Percentiles rank a stretch among this genome's conserved stretches.
Conservation (phyloP, 371 early-diverging fungal species). For the Amoeboaphelidium protococcarum region DNA sequence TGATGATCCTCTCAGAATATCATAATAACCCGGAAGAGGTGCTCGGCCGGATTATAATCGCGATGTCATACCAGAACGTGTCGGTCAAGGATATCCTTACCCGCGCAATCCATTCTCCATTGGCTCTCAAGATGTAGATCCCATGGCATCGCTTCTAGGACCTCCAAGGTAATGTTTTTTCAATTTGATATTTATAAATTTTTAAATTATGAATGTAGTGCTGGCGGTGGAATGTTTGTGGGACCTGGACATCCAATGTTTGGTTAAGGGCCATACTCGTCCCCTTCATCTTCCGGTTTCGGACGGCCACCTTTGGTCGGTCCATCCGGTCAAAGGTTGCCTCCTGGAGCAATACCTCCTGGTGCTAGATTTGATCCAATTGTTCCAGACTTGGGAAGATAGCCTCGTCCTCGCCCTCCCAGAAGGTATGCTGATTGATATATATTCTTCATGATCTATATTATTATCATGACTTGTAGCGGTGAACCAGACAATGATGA, state of each 20-base stretch:
- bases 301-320: conserved; percentile 8
- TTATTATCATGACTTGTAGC: conserved; percentile 8
- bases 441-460: not conserved
- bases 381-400: conserved; percentile 37
- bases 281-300: conserved; percentile 8
- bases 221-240: conserved; percentile 54
- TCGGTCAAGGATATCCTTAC: too few species aligned
- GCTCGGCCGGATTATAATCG: too few species aligned
- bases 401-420: conserved; percentile 15
- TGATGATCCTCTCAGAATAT: too few species aligned
- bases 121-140: too few species aligned
- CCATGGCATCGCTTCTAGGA: too few species aligned
- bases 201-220: too few species aligned
- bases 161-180: too few species aligned
- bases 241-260: conserved; percentile 80
- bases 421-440: not conserved
- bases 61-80: too few species aligned
- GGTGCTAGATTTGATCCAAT: conserved; percentile 85
- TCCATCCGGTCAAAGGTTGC: conserved; percentile 10
- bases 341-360: conserved; percentile 52
- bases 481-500: conserved; percentile 58
- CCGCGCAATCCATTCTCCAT: too few species aligned
- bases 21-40: too few species aligned
- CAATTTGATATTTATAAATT: too few species aligned
- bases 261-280: conserved; percentile 14